Percentiles rank a stretch among this genome's conserved stretches.
phyloP scores from a whole-genome alignment of 169 alveolate species.

The Babesia microti region DNA sequence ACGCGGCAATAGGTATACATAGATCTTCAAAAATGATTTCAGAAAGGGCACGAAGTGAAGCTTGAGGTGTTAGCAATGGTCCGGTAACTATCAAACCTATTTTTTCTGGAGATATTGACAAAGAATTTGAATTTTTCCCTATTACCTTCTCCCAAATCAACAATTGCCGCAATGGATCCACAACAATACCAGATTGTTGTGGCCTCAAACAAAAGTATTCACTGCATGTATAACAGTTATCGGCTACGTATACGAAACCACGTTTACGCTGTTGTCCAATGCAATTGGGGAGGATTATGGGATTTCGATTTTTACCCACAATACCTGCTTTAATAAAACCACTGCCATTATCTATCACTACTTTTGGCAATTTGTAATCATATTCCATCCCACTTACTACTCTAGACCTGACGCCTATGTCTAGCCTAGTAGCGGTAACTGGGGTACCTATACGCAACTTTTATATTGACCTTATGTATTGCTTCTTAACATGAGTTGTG shows the following conservation, averaged over 20 bases:
- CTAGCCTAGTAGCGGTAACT: too few species aligned
- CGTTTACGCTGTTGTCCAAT: conserved; percentile 66
- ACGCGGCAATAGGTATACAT: conserved; percentile 43
- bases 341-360: conserved; percentile 73
- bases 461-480: too few species aligned
- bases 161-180: conserved; percentile 66
- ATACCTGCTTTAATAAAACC: conserved; percentile 69
- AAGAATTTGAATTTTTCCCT: conserved; percentile 33
- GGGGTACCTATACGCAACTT: too few species aligned
- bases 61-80: conserved; percentile 68
- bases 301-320: conserved; percentile 60
- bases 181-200: conserved; percentile 48
- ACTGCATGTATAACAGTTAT: conserved; percentile 57
- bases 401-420: too few species aligned
- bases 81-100: conserved; percentile 58
- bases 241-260: conserved; percentile 42
- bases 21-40: conserved; percentile 69
- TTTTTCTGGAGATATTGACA: conserved; percentile 30
- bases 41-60: conserved; percentile 62
- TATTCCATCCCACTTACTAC: too few species aligned
- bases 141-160: conserved; percentile 64
- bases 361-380: conserved; percentile 60
- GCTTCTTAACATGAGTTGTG: too few species aligned
- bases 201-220: conserved; percentile 74
- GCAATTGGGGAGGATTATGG: conserved; percentile 62